Base-by-base conservation (phyloP, 495 filamentous ascomycete species). In the Hyaloscypha variabilis region DNA sequence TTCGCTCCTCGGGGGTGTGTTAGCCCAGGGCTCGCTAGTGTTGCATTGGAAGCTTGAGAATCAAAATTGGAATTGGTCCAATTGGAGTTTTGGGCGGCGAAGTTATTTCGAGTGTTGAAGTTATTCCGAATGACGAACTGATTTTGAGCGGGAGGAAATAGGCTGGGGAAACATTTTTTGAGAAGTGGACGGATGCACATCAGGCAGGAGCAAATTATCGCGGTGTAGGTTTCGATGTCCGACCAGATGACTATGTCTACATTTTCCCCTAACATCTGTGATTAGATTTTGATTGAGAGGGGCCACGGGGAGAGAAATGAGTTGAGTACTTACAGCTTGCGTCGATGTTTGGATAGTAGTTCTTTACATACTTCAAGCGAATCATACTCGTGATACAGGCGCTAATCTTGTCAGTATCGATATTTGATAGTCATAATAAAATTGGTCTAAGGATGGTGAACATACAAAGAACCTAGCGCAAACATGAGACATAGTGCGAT, bases 311-410 rank as follows among this genome's bases (percentile, higher is more conserved):
- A n/a, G n/a, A n/a, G n/a, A n/a, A n/a, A n/a, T n/a, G n/a, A n/a
- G n/a, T n/a, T n/a, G n/a, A n/a, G n/a, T n/a, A n/a, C 6, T 46
- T 46, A 46, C 39, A 46, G 10, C 11, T 46, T 4, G 19, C 11
- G 17, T 46, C 39, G 6, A 46, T 11, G 10, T 4, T 17, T 17
- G 11, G 13, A 19, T 17, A 10, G 39, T 11, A 46, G 4, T 1
- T 17, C 1, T 4, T 4, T 4, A 19, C 0, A 19, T 17, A 46
- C 19, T 46, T 46, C 19, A 46, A 17, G 10, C 39, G 39, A 4
- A 46, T 19, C 4, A 46, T 2, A 17, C 39, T 46, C 13, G 39
- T 64, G 50, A 75, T 62, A 58, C 70, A 71, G 39, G 77, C 70
- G 24, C 75, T 76, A 0, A 3, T 11, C 2, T 11, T 28, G 56